Evolutionary conservation across 805 yeast species (phyloP), one percentile per base, ranked within the genome.

Genomic region (Lachancea meyersii): DNA sequence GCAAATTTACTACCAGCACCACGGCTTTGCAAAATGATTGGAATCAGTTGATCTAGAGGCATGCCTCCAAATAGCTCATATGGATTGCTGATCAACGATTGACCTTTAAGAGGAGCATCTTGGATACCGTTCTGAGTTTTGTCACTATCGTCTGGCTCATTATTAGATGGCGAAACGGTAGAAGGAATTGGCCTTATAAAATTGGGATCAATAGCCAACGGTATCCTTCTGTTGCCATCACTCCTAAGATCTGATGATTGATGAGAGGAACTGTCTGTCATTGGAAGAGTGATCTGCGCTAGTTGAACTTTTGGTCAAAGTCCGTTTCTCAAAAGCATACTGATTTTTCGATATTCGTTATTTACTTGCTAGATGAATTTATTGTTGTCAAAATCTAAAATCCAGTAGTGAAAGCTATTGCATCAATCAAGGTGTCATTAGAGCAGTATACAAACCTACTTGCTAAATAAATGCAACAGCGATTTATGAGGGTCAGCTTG

Each of bases 41-140:
- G 83, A 20, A 82, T 75, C 27, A 81, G 56, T 49, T 79, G 79
- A 14, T 70, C 67, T 26, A 81, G 54, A 0, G 77, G 63, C 47
- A 77, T 63, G 34, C 69, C 45, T 8, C 60, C 61, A 44, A 48
- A 62, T 3, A 51, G 33, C 30, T 58, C 64, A 38, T 57, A 56
- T 1, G 67, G 67, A 44, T 62, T 62, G 23, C 49, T 48, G 11
- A 62, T 43, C 22, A 62, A 41, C 3, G 54, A 46, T 26, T 45
- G 40, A 16, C 27, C 33, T 4, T 30, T 11, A 13, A 31, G 31
- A n/a, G 40, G n/a, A 6, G 17, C 11, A 16, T 22, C 26, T n/a
- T 24, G 43, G 9, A 23, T 23, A 35, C 37, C 46, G 16, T 45
- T 44, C 19, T 41, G 40, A 3, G 30, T 39, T 9, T 41, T 24